Evolutionary conservation across 306 rosid species (phyloP).

Genomic region (Cicer judaicum): DNA sequence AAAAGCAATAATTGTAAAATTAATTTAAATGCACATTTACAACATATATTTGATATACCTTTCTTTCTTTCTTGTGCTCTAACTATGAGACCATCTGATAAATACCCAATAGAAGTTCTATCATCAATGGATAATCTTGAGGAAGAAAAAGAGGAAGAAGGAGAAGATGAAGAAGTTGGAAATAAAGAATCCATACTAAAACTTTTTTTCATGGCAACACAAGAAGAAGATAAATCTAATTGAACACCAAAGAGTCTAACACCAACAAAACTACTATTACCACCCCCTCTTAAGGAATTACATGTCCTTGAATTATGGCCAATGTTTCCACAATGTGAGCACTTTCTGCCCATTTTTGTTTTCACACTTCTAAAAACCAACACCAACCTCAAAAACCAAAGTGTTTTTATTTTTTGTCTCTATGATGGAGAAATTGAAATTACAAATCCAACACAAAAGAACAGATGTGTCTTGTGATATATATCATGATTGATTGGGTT

Average conservation of each 20-base stretch:
- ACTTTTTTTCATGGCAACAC: constrained; percentile 66
- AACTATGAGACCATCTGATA: constrained; percentile 75
- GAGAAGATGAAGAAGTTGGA: constrained; percentile 51
- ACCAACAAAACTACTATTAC: constrained; percentile 34
- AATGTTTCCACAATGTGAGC: constrained; percentile 93
- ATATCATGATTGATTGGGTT: constrained; percentile 63
- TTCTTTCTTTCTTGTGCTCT: constrained; percentile 74
- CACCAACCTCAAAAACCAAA: constrained; percentile 15
- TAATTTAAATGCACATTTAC: not conserved
- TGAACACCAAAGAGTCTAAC: constrained; percentile 90
- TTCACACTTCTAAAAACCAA: not conserved
- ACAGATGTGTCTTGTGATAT: constrained; percentile 57
- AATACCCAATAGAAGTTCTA: constrained; percentile 62
- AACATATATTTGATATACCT: constrained; percentile 45
- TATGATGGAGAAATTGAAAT: not conserved
- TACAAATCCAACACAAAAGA: constrained; percentile 42
- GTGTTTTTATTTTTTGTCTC: constrained; percentile 1
- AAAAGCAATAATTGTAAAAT: not conserved
- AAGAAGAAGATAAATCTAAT: constrained; percentile 45
- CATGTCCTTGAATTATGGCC: constrained; percentile 99
- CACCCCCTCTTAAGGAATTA: constrained; percentile 54
- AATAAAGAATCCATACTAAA: constrained; percentile 74
- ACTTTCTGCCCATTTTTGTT: constrained; percentile 82
- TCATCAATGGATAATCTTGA: constrained; percentile 55
- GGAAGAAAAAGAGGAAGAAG: constrained; percentile 53